Evolutionary conservation across 371 early-diverging fungal species (phyloP).

Genomic region (Mucor irregularis): DNA sequence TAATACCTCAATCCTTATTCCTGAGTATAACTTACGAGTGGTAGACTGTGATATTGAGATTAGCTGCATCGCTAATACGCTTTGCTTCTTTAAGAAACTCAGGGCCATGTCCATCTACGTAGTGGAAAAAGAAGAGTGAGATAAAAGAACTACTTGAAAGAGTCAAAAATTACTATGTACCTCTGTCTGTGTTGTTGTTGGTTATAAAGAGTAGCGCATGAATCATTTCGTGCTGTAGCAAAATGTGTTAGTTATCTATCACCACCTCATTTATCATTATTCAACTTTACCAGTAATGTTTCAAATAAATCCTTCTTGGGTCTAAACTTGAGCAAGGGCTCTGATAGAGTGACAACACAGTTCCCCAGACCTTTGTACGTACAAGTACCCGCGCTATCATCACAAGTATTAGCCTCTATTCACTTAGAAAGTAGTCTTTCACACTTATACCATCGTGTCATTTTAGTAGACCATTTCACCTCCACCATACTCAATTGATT

Average conservation of each 20-base stretch:
- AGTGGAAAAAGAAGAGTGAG: background rate
- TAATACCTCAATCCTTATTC: background rate
- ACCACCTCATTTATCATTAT: background rate
- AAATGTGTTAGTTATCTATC: background rate
- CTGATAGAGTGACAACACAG: constrained; percentile 58
- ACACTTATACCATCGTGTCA: constrained; percentile 55
- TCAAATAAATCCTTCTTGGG: constrained; percentile 56
- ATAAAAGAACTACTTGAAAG: background rate
- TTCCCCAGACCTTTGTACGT: constrained; percentile 38
- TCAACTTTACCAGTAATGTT: constrained; percentile 42
- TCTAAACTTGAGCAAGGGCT: constrained; percentile 69
- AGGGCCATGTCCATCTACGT: constrained; percentile 55
- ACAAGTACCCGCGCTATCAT: constrained; percentile 56
- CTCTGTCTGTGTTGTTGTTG: constrained; percentile 42
- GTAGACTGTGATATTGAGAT: constrained; percentile 61
- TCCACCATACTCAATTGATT: constrained; percentile 54
- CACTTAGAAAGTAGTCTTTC: too few relatives aligned
- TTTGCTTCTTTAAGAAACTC: constrained; percentile 46
- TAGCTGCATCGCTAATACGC: constrained; percentile 54
- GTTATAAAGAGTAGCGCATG: constrained; percentile 67
- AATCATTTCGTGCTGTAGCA: constrained; percentile 53
- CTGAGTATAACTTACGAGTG: constrained; percentile 36
- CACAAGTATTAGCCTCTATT: background rate
- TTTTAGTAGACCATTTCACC: constrained; percentile 61
- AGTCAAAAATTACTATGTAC: too few relatives aligned